phyloP scores from a whole-genome alignment of 495 filamentous ascomycete genomes.

The Xylaria nigripes region DNA sequence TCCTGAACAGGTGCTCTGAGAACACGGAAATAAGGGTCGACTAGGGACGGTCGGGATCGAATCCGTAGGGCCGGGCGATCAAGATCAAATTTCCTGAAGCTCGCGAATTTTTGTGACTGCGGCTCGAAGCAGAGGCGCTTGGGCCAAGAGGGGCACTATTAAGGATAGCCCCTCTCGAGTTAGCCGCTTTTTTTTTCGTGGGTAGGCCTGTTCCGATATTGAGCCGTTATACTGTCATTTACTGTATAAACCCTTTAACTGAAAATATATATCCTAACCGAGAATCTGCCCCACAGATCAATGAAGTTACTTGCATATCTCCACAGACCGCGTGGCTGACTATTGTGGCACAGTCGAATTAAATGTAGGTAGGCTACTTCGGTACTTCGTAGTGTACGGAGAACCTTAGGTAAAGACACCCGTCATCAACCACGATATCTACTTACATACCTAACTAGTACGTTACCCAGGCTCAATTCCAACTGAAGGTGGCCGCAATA shows the following conservation, averaged over 20 bases:
- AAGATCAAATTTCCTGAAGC: constrained; percentile 6
- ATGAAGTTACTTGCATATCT: too few species aligned
- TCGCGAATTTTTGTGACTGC: constrained; percentile 13
- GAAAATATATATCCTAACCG: not conserved
- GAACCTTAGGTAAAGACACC: too few species aligned
- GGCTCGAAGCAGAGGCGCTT: constrained; percentile 1
- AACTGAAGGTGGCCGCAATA: too few species aligned
- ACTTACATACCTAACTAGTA: too few species aligned
- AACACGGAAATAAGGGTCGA: not conserved
- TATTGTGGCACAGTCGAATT: not conserved
- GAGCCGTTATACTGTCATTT: constrained; percentile 4
- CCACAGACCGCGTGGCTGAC: not conserved
- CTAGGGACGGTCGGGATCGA: constrained; percentile 9
- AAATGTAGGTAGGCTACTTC: too few species aligned
- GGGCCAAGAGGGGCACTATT: constrained; percentile 11
- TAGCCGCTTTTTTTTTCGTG: constrained; percentile 11
- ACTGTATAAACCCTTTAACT: not conserved
- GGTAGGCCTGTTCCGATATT: constrained; percentile 11
- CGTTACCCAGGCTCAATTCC: too few species aligned
- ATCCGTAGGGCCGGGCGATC: constrained; percentile 10
- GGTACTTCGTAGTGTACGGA: too few species aligned
- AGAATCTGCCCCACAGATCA: not conserved
- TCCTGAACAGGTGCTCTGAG: not conserved
- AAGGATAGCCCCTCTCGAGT: constrained; percentile 8
- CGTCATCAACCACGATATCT: too few species aligned